Percentiles rank a stretch among this genome's conserved stretches.
Conservation (phyloP, 2,329 filamentous ascomycete species). For the Sporothrix globosa region DNA sequence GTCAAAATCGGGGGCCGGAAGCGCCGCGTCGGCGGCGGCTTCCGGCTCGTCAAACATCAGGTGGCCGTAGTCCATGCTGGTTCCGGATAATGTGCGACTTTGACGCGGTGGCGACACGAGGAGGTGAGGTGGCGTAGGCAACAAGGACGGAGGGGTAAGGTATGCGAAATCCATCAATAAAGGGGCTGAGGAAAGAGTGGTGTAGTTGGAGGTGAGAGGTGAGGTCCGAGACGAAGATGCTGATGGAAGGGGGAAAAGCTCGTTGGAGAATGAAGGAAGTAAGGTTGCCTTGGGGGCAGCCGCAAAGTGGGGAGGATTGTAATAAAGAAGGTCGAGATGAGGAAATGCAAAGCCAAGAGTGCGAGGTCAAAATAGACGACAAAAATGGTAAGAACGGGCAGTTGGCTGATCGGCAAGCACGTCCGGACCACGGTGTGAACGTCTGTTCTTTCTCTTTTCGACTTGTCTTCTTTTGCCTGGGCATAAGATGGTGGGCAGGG, state of each 20-base stretch:
- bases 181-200: neutral
- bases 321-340: neutral
- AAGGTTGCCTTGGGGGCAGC: too few species aligned
- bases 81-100: neutral
- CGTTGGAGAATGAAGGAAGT: too few species aligned
- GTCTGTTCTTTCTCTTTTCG: constrained; percentile 13
- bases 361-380: too few species aligned
- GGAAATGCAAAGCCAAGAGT: too few species aligned
- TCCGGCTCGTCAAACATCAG: constrained; percentile 31
- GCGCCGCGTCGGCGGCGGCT: constrained; percentile 10
- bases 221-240: neutral
- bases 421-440: neutral
- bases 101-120: neutral
- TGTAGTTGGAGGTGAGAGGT: neutral
- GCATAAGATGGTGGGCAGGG: neutral
- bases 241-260: neutral
- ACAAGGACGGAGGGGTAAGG: neutral
- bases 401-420: constrained; percentile 7
- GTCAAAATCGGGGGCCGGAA: constrained; percentile 25
- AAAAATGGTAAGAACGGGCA: neutral
- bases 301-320: too few species aligned
- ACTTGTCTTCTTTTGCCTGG: neutral
- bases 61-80: constrained; percentile 32
- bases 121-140: neutral
- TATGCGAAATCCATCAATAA: constrained; percentile 23